Evolutionary conservation across 176 grass and related monocot genomes (phyloP).

Genomic region (Rhynchospora pubera): DNA sequence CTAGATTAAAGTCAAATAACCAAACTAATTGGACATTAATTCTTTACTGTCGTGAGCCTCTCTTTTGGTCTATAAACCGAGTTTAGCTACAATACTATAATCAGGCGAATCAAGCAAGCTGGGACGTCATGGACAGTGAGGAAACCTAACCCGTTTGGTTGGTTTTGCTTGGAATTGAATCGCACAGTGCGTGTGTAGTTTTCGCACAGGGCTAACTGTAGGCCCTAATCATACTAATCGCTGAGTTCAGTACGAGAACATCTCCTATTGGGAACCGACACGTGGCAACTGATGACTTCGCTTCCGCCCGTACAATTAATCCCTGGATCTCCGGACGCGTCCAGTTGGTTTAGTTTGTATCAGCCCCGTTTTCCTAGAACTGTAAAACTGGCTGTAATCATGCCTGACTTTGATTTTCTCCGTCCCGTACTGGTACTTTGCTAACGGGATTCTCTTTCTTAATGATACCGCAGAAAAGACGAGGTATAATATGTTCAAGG

Average conservation of each 20-base stretch:
- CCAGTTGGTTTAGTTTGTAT: background rate
- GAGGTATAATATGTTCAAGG: background rate
- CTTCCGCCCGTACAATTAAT: background rate
- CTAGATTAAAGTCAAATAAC: too few species aligned
- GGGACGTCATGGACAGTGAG: background rate
- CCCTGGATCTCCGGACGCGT: background rate
- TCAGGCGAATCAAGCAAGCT: background rate
- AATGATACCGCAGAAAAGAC: background rate
- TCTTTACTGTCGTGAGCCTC: too few species aligned
- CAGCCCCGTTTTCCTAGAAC: background rate
- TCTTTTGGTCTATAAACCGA: background rate
- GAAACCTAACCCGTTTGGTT: conserved; percentile 18
- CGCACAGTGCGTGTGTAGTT: background rate
- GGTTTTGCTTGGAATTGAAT: conserved; percentile 21
- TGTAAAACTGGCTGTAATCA: conserved; percentile 25
- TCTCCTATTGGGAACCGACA: background rate
- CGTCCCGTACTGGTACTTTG: background rate
- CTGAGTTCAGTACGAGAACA: conserved; percentile 3
- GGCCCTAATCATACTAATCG: conserved; percentile 14
- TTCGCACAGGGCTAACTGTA: conserved; percentile 4
- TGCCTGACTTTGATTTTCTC: background rate
- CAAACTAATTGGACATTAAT: too few species aligned
- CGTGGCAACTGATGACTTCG: background rate
- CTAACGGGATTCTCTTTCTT: background rate
- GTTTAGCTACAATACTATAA: background rate